Base-by-base conservation (phyloP, 345 rosid species). In the Kandelia obovata region DNA sequence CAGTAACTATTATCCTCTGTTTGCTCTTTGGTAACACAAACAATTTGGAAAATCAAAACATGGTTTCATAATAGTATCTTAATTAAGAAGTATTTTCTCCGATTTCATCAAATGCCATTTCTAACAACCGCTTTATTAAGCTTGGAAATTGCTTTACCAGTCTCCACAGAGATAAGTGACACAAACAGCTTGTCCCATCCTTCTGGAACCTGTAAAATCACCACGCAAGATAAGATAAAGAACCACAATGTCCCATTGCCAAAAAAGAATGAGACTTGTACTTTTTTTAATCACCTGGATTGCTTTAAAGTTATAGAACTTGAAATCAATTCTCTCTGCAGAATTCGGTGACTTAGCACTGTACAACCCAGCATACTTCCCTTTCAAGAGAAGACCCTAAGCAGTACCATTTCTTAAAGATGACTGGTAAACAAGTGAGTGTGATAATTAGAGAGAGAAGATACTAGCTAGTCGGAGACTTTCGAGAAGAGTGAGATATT, bases 131-230 rank as follows among this genome's bases (percentile, higher is more conserved):
- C 78, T 75, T 80, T 88, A 58, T 83, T 73, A 47, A 75, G 67
- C 73, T 84, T 82, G 2, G 82, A 80, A 27, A 85, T 63, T 7
- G 84, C 81, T 72, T 79, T 88, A 58, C 89, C 89, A 0, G 82
- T 79, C 76, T 81, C 84, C 53, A 73, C 76, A 2, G 85, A 82
- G 58, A 83, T 27, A 15, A 84, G 20, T 1, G 85, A 82, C 66
- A 84, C 80, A 69, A 74, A 71, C 68, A 88, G 70, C 73, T 75
- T 82, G 79, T 88, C 89, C 92, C 92, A 88, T 79, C 92, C 86
- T 75, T 80, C 84, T 66, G 92, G 89, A 4, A 83, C 89, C 89
- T 87, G 75, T 51, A 6, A 10, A 13, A 26, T 11, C n/a, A 61
- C 31, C 55, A 17, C 34, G 15, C 39, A 37, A 37, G 43, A 7